phyloP scores from a whole-genome alignment of 345 rosid genomes.

The Linum tenue region DNA sequence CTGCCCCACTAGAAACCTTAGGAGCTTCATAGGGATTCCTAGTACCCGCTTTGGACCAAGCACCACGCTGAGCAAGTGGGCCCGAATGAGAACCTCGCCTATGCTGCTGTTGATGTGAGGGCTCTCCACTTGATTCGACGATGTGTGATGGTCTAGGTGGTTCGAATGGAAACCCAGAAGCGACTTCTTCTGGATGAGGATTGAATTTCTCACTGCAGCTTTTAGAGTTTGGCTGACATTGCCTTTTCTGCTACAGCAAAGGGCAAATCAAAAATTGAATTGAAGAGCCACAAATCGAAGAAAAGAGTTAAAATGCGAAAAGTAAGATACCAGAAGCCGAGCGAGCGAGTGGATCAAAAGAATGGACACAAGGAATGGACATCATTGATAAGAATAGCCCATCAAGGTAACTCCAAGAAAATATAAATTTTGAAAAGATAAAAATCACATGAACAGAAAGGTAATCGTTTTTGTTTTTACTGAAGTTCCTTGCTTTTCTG shows the following conservation, averaged over 20 bases:
- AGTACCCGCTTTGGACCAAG: slow-evolving; percentile 60
- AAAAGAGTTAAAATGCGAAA: not conserved
- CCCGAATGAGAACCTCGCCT: slow-evolving; percentile 93
- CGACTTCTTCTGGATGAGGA: slow-evolving; percentile 94
- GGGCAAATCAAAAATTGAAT: not conserved
- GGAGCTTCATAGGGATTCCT: slow-evolving; percentile 59
- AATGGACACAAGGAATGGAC: too few species aligned
- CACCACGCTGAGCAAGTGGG: slow-evolving; percentile 70
- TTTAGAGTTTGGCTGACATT: slow-evolving; percentile 58
- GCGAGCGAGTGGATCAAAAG: too few species aligned
- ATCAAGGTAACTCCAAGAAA: too few species aligned
- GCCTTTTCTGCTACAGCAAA: slow-evolving; percentile 57
- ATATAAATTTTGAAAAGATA: too few species aligned
- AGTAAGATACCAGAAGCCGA: too few species aligned
- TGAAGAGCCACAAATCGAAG: not conserved
- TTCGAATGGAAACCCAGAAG: slow-evolving; percentile 96
- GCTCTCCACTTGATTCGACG: slow-evolving; percentile 39
- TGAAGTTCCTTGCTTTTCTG: too few species aligned
- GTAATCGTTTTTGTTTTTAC: too few species aligned
- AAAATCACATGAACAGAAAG: too few species aligned
- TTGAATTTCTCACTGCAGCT: slow-evolving; percentile 96
- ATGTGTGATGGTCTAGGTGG: slow-evolving; percentile 88
- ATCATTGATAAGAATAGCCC: too few species aligned
- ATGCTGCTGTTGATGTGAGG: slow-evolving; percentile 46
- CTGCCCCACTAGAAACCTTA: slow-evolving; percentile 34